phyloP scores from a whole-genome alignment of 1,284 basidiomycete genomes.

The Cutaneotrichosporon dermatis region DNA sequence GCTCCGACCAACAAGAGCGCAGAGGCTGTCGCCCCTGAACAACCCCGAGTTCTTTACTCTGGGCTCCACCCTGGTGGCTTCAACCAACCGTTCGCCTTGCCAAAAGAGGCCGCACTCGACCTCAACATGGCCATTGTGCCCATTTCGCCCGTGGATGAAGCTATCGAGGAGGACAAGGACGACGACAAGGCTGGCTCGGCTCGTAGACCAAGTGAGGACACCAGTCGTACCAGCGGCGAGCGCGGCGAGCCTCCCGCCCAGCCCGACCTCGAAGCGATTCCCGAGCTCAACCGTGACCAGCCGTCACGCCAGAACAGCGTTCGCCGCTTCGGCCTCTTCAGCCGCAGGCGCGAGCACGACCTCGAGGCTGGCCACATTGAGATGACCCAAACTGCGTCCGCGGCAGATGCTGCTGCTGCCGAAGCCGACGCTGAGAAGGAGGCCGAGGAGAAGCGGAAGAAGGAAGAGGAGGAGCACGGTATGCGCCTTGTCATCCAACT shows the following conservation, averaged over 20 bases:
- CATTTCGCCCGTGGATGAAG: constrained; percentile 16
- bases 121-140: constrained; percentile 36
- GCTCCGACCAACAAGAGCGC: constrained; percentile 53
- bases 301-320: constrained; percentile 5
- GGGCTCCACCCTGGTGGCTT: constrained; percentile 75
- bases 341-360: constrained; percentile 31
- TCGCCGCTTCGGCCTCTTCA: constrained; percentile 35
- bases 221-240: constrained; percentile 24
- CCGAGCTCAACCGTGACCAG: constrained; percentile 20
- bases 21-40: constrained; percentile 28
- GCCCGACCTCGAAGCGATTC: constrained; percentile 22
- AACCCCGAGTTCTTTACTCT: constrained; percentile 62
- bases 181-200: constrained; percentile 7
- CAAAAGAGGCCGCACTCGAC: constrained; percentile 56
- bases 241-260: constrained; percentile 14
- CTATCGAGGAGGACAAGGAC: constrained; percentile 8
- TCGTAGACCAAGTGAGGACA: constrained; percentile 21
- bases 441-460: constrained; percentile 47
- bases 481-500: constrained; percentile 70
- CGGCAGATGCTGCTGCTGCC: constrained; percentile 26
- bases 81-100: constrained; percentile 63
- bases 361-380: constrained; percentile 41
- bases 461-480: constrained; percentile 57
- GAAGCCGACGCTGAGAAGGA: constrained; percentile 35
- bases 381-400: constrained; percentile 32